Base-by-base conservation (phyloP, 805 yeast species). In the Kodamaea leandrae region DNA sequence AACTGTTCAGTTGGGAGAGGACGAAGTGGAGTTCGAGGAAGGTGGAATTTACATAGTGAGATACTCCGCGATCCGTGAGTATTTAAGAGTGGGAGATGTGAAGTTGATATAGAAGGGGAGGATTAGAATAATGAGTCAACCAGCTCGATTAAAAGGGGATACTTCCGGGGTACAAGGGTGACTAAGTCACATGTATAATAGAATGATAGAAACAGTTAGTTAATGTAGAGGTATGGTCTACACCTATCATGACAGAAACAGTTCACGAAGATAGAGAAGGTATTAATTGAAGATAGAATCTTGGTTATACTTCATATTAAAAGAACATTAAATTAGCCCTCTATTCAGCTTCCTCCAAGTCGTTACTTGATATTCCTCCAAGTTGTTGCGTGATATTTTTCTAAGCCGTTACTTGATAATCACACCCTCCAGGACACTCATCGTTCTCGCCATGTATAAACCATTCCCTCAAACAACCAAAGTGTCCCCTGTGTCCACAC, bases 401-500 rank as follows among this genome's bases (percentile, higher is more conserved):
- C 9, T 7, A 27, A 14, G 4, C 17, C 9, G 13, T 14, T 6
- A 27, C 32, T 14, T 27, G 29, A 35, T 53, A 47, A 36, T 76
- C 78, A 55, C 87, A 84, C 0, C 95, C 93, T 3, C 80, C 81
- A 1, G 97, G 97, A 57, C 98, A 90, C 42, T 78, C 86, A 2
- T 63, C 54, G 68, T 83, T 80, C 12, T 66, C 69, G 27, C 77
- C 82, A 1, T 74, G 80, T 15, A 81, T 57, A 53, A 86, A 81
- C 97, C 97, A 91, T 26, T 75, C 72, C 44, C 73, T 71, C 53
- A 88, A 66, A 66, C 98, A 91, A 2, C 80, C 82, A 54, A 79
- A 79, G 63, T 91, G 98, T 1, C 91, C 89, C 42, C 80, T 71
- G 60, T 91, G 98, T 0, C 96, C 97, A 66, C 98, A 91, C 18